Percentiles rank a stretch among this genome's conserved stretches.
Conservation (phyloP, 192 early-diverging fungal genomes). For the Phlyctochytrium planicorne region DNA sequence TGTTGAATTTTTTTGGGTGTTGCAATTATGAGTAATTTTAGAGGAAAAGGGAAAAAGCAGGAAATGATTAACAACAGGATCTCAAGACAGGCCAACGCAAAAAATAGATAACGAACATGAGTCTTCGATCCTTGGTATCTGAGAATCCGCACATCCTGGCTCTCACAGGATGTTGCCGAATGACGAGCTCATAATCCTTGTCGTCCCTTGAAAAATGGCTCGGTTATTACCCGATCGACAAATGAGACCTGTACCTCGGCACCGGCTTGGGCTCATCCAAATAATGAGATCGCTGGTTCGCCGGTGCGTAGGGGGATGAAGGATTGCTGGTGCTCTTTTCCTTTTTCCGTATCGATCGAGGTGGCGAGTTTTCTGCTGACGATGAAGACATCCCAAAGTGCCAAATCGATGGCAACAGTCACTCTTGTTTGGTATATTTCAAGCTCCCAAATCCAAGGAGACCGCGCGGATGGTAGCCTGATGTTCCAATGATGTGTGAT, state of each 20-base stretch:
- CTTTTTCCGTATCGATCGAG: no score
- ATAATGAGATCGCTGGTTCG: neutral
- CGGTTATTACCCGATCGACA: neutral
- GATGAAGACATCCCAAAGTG: neutral
- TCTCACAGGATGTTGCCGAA: constrained; percentile 38
- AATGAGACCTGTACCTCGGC: neutral
- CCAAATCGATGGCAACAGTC: no score
- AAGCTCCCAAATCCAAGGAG: no score
- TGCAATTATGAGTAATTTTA: no score
- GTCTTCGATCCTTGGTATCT: constrained; percentile 36
- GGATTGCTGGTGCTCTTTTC: neutral
- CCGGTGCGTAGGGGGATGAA: neutral
- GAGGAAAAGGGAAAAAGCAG: neutral
- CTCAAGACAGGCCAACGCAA: no score
- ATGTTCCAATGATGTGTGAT: no score
- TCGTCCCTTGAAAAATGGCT: neutral
- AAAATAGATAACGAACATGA: constrained; percentile 19
- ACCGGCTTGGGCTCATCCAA: neutral
- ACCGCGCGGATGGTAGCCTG: no score
- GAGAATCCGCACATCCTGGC: constrained; percentile 46
- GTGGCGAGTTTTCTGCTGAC: no score
- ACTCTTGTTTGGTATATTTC: no score
- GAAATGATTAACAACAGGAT: neutral
- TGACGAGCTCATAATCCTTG: constrained; percentile 20
- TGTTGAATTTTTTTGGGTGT: no score